These are phyloP conservation scores for Pulveroboletus frians DNA, from an alignment of 768 basidiomycete genomes.

Conservation along the genomic window DNA sequence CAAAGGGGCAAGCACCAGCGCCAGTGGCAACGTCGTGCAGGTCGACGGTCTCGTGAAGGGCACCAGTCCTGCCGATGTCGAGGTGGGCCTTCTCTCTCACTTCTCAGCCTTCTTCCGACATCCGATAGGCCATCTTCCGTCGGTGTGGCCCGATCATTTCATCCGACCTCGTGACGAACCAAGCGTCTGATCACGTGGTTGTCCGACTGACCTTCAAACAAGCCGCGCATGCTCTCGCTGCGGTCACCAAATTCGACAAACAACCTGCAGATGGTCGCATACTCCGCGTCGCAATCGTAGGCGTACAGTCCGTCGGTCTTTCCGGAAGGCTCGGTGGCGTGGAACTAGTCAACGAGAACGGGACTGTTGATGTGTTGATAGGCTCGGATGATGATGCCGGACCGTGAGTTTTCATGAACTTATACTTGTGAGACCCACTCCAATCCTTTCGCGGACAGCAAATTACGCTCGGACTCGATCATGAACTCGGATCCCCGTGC, in stretches of 20 bases:
- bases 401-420: conserved; percentile 41
- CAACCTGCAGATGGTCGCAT: conserved; percentile 80
- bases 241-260: conserved; percentile 71
- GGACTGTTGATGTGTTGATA: conserved; percentile 53
- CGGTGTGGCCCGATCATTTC: conserved; percentile 65
- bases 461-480: conserved; percentile 81
- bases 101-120: not conserved
- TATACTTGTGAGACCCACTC: not conserved
- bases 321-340: conserved; percentile 55
- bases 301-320: conserved; percentile 49
- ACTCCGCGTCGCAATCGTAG: conserved; percentile 60
- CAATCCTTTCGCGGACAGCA: conserved; percentile 40
- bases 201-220: conserved; percentile 74
- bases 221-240: conserved; percentile 53
- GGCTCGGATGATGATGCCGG: conserved; percentile 37
- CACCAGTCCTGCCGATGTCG: conserved; percentile 79
- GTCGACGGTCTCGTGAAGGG: conserved; percentile 69
- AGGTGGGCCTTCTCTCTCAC: conserved; percentile 22
- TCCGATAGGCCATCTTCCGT: conserved; percentile 64
- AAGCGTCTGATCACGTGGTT: conserved; percentile 36
- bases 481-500: conserved; percentile 58
- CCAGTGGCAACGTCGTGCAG: conserved; percentile 63
- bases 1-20: conserved; percentile 57
- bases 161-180: conserved; percentile 21
- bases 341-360: conserved; percentile 38